Evolutionary conservation across 345 rosid species (phyloP), one percentile per base, ranked within the genome.

Genomic region (Punica granatum): DNA sequence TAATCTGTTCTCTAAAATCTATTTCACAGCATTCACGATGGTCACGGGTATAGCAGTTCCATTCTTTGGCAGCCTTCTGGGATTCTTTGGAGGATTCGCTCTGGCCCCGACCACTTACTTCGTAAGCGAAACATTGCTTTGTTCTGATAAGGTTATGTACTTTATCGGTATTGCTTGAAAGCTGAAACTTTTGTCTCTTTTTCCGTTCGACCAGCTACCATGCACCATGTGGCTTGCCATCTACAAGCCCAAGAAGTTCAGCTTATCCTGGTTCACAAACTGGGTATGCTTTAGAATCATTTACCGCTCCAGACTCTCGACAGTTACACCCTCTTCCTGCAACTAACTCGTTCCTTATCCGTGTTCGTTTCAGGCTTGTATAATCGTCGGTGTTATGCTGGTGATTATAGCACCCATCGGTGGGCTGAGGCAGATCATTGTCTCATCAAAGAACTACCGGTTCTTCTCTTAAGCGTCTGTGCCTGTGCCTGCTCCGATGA

Each of bases 11-110:
- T 33, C 60, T 36, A 46, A 35, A 43, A 69, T 23, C 4, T 32
- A 23, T 59, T 65, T 64, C 7, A 67, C 80, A 89, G 96, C 85
- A 49, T 84, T 92, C 49, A 92, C 98, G 16, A 85, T 88, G 92
- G 6, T 90, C 4, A 61, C 82, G 33, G 96, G 30, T 0, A 83
- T 92, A 34, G 73, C 83, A 64, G 34, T 92, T 66, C 95, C 98
- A 13, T 92, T 92, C 77, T 92, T 92, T 48, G 90, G 92, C 60
- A 86, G 88, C 19, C 75, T 92, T 34, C 87, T 90, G 19, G 90
- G 91, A 15, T 90, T 92, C 78, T 86, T 92, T 3, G 97, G 97
- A 80, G 98, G 98, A 67, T 82, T 90, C 36, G 97, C 92, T 16
- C 86, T 92, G 18, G 96, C 98, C 31, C 92, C 97, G 32, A 86